Percentiles rank a stretch among this genome's conserved stretches.
These are phyloP conservation scores for Neolentinus lepideus DNA, from an alignment of 1,284 basidiomycete species.

Conservation along the genomic window DNA sequence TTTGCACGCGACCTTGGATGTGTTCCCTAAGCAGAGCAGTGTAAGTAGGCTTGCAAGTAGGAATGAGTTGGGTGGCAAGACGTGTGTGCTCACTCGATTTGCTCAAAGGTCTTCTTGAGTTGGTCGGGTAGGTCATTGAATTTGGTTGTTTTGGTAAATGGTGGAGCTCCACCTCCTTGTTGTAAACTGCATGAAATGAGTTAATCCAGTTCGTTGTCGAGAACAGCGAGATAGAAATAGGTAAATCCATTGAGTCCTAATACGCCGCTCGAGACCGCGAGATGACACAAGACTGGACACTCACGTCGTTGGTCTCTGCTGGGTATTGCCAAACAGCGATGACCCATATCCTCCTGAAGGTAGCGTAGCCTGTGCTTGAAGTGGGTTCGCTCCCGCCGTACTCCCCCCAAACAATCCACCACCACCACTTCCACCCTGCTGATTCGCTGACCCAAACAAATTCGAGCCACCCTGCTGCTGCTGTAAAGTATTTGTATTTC, in stretches of 20 bases:
- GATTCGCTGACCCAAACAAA: not conserved
- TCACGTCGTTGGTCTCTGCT: slow-evolving; percentile 17
- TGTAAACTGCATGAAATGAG: slow-evolving; percentile 10
- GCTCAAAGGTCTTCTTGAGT: slow-evolving; percentile 56
- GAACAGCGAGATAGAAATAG: too few relatives aligned
- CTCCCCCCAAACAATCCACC: slow-evolving; percentile 9
- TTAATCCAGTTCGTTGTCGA: not conserved
- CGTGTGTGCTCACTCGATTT: slow-evolving; percentile 52
- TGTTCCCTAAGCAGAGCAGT: slow-evolving; percentile 37
- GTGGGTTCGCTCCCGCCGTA: slow-evolving; percentile 10
- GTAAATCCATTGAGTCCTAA: not conserved
- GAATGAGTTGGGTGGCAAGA: not conserved
- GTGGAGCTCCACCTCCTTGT: slow-evolving; percentile 27
- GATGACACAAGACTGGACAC: slow-evolving; percentile 12
- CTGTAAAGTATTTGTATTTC: slow-evolving; percentile 5
- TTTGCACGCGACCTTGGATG: slow-evolving; percentile 72
- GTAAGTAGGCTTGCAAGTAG: not conserved
- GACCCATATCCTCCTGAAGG: slow-evolving; percentile 12
- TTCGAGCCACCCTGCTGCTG: slow-evolving; percentile 5
- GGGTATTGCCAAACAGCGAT: slow-evolving; percentile 10
- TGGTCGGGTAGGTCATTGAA: slow-evolving; percentile 80
- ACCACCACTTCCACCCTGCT: slow-evolving; percentile 8
- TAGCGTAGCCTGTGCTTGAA: slow-evolving; percentile 26
- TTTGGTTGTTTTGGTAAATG: slow-evolving; percentile 68
- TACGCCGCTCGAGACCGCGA: too few relatives aligned